A percentile compares a stretch with the other conserved stretches of the same genome.
Evolutionary conservation across 345 rosid genomes (phyloP).

Genomic region (Brassica carinata): DNA sequence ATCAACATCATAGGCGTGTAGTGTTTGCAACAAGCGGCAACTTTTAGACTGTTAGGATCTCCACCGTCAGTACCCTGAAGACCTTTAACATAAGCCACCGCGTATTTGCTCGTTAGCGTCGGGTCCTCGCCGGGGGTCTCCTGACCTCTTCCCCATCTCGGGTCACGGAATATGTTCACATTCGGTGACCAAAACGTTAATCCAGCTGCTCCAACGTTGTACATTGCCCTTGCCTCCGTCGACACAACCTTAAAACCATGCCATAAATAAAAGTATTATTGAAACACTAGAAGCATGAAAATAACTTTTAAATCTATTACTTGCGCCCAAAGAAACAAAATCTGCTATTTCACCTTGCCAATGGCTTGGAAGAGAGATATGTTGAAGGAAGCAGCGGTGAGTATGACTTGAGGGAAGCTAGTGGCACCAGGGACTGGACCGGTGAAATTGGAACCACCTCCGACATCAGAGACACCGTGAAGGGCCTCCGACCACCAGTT

Average conservation of each 20-base stretch:
- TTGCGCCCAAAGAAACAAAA: background rate
- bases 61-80: too few species aligned
- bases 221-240: background rate
- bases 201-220: background rate
- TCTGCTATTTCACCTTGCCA: background rate
- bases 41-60: too few species aligned
- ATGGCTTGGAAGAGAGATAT: conserved; percentile 1
- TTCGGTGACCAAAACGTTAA: background rate
- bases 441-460: background rate
- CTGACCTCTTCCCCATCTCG: too few species aligned
- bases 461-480: background rate
- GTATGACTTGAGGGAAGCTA: conserved; percentile 5
- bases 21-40: too few species aligned
- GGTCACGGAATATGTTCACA: too few species aligned
- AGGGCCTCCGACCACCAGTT: conserved; percentile 4
- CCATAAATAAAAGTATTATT: background rate
- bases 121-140: too few species aligned
- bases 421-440: background rate
- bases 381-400: background rate
- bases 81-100: too few species aligned
- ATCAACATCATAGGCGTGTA: too few species aligned
- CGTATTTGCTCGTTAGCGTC: too few species aligned
- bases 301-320: background rate
- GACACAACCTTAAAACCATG: background rate
- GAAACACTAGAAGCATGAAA: background rate